Evolutionary conservation across 352 stramenopile species (phyloP).

Genomic region (Globisporangium cederbergense): DNA sequence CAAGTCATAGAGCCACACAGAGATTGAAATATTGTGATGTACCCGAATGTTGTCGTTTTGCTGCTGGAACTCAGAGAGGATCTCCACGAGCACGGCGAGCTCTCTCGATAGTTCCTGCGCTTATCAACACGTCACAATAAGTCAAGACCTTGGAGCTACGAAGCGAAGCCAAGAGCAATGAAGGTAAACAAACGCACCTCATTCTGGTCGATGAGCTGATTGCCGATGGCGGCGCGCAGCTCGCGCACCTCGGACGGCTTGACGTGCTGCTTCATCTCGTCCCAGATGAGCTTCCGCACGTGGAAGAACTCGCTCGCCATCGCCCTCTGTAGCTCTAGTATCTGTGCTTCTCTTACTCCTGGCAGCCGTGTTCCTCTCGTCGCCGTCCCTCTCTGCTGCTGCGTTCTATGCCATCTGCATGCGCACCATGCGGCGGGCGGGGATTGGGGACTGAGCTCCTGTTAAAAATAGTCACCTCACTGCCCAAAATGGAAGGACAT

Average conservation of each 20-base stretch:
- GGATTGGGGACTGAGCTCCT: neutral
- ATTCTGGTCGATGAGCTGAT: slow-evolving; percentile 65
- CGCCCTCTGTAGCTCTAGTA: neutral
- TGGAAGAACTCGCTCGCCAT: slow-evolving; percentile 64
- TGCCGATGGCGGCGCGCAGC: slow-evolving; percentile 55
- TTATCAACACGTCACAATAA: neutral
- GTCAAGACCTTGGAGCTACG: neutral
- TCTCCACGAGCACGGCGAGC: slow-evolving; percentile 59
- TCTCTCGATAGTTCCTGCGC: slow-evolving; percentile 51
- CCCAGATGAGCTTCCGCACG: slow-evolving; percentile 68
- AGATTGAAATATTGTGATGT: neutral
- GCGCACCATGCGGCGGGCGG: neutral
- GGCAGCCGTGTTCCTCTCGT: neutral
- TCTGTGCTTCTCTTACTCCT: neutral
- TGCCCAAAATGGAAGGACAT: neutral
- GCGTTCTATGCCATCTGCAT: slow-evolving; percentile 8
- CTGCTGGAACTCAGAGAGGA: slow-evolving; percentile 76
- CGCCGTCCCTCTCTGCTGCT: neutral
- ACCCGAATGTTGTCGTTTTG: slow-evolving; percentile 78
- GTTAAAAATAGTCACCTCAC: slow-evolving; percentile 2
- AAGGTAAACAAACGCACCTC: slow-evolving; percentile 24
- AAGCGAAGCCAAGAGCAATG: neutral
- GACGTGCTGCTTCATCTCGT: slow-evolving; percentile 58
- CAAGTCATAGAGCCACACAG: no score
- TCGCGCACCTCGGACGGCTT: slow-evolving; percentile 58